A percentile compares a stretch with the other conserved stretches of the same genome.
Evolutionary conservation across 2,329 filamentous ascomycete species (phyloP).

Genomic region (Penicillium sp.): DNA sequence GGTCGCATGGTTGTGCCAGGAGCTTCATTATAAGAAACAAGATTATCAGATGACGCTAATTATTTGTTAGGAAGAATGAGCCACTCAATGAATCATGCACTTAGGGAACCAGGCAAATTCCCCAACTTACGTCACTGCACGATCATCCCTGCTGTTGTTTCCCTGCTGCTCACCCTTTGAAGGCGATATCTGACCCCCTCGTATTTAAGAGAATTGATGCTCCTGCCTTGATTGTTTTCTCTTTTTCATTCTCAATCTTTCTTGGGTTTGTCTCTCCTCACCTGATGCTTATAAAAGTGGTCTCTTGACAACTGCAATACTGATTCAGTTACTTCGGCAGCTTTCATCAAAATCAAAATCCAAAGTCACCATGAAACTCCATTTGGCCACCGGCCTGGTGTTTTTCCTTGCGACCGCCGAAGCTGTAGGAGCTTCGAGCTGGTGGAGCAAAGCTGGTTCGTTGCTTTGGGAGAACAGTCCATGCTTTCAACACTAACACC

Average conservation of each 20-base stretch:
- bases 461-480: constrained; percentile 11
- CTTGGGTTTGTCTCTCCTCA: neutral
- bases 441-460: constrained; percentile 85
- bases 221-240: neutral
- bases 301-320: neutral
- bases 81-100: constrained; percentile 29
- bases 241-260: neutral
- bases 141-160: constrained; percentile 30
- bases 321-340: neutral
- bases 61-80: constrained; percentile 9
- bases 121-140: constrained; percentile 36
- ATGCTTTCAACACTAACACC: constrained; percentile 3
- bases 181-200: constrained; percentile 5
- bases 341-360: neutral
- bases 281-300: neutral
- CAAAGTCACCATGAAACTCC: constrained; percentile 70
- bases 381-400: constrained; percentile 66
- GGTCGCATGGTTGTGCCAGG: neutral
- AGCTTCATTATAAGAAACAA: neutral
- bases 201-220: constrained; percentile 11
- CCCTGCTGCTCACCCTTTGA: constrained; percentile 11
- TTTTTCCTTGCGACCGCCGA: constrained; percentile 69
- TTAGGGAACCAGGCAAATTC: constrained; percentile 21
- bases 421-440: constrained; percentile 70
- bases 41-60: constrained; percentile 12